phyloP scores from a whole-genome alignment of 352 stramenopile genomes.

The Nothophytophthora sp. region DNA sequence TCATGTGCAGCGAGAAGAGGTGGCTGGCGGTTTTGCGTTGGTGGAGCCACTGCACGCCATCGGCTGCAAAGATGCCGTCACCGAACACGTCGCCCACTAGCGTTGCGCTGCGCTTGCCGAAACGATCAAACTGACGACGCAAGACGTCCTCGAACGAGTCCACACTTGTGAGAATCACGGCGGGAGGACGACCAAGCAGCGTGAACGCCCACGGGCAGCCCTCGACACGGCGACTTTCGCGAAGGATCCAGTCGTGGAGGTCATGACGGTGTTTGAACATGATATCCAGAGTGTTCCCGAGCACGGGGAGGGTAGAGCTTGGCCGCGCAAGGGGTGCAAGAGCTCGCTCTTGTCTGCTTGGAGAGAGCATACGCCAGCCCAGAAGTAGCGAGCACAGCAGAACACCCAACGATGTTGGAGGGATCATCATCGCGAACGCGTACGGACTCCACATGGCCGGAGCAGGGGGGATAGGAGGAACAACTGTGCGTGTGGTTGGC shows the following conservation, averaged over 20 bases:
- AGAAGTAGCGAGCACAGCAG: conserved; percentile 22
- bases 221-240: conserved; percentile 41
- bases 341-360: conserved; percentile 24
- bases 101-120: conserved; percentile 61
- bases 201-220: conserved; percentile 48
- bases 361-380: conserved; percentile 26
- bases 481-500: no score
- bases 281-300: conserved; percentile 57
- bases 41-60: conserved; percentile 63
- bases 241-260: conserved; percentile 61
- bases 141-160: conserved; percentile 55
- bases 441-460: conserved; percentile 16
- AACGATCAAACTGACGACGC: conserved; percentile 71
- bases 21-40: conserved; percentile 86
- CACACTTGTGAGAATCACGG: conserved; percentile 41
- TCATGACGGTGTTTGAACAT: conserved; percentile 42
- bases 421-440: conserved; percentile 9
- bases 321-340: conserved; percentile 30
- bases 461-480: no score
- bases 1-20: conserved; percentile 77
- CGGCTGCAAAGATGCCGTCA: conserved; percentile 63
- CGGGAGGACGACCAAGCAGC: conserved; percentile 32
- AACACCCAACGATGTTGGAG: conserved; percentile 7
- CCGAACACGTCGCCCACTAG: conserved; percentile 60
- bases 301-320: conserved; percentile 35